phyloP scores from a whole-genome alignment of 371 early-diverging fungal genomes.

The Sporodiniella umbellata region DNA sequence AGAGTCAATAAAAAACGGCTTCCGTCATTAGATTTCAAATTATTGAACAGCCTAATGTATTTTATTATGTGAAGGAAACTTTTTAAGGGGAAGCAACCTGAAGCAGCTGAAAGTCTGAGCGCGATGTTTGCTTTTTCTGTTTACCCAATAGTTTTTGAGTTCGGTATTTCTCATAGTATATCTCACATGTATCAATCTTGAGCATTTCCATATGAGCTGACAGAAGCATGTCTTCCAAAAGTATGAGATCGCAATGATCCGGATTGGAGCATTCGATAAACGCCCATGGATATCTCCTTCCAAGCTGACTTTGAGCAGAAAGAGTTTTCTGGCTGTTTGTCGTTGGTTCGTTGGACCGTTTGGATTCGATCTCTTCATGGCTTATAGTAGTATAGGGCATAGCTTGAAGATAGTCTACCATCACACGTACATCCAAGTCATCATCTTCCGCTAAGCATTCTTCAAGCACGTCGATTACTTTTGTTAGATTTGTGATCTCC shows the following conservation, averaged over 20 bases:
- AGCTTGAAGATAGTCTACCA: constrained; percentile 32
- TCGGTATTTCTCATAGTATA: constrained; percentile 86
- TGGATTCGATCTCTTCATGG: not conserved
- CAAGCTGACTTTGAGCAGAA: constrained; percentile 21
- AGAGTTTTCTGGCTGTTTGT: not conserved
- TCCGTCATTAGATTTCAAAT: constrained; percentile 40
- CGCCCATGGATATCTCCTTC: constrained; percentile 98
- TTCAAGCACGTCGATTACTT: constrained; percentile 24
- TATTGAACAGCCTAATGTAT: too few species aligned
- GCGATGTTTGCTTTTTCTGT: not conserved
- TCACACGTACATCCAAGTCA: constrained; percentile 29
- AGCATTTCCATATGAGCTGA: constrained; percentile 75
- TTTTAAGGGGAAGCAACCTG: not conserved
- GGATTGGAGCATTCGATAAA: constrained; percentile 81
- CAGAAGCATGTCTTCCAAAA: constrained; percentile 49
- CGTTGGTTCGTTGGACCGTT: not conserved
- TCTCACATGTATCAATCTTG: constrained; percentile 79
- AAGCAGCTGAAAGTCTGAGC: not conserved
- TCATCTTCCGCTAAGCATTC: constrained; percentile 24
- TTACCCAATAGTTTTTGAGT: constrained; percentile 64
- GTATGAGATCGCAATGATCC: constrained; percentile 78
- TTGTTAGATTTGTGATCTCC: constrained; percentile 15
- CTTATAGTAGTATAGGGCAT: constrained; percentile 71
- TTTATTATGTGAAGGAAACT: too few species aligned
- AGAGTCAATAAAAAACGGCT: constrained; percentile 40